Evolutionary conservation across 768 basidiomycete species (phyloP).

Genomic region (Suillus paluster): DNA sequence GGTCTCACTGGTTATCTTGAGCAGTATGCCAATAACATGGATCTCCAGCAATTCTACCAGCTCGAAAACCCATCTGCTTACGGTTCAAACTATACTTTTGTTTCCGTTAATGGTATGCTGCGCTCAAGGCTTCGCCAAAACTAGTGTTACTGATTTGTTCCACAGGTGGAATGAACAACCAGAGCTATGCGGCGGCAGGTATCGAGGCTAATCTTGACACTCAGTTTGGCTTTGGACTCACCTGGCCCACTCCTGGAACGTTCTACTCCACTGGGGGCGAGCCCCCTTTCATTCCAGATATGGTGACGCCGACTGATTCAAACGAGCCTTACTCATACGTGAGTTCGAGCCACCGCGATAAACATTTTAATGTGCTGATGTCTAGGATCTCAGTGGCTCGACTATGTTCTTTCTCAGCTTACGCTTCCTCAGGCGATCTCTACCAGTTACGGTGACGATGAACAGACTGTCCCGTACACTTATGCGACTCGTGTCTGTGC

Average conservation of each 20-base stretch:
- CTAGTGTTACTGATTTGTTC: constrained; percentile 10
- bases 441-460: constrained; percentile 75
- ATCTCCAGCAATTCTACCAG: constrained; percentile 56
- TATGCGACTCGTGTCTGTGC: constrained; percentile 64
- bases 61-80: constrained; percentile 53
- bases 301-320: constrained; percentile 40
- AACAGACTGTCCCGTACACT: constrained; percentile 68
- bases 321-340: constrained; percentile 57
- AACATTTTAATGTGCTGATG: neutral
- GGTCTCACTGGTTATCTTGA: constrained; percentile 60
- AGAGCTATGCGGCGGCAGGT: constrained; percentile 55
- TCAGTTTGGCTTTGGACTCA: constrained; percentile 69
- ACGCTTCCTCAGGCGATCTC: constrained; percentile 64
- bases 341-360: constrained; percentile 17
- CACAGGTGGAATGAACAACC: constrained; percentile 64
- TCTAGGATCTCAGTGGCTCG: constrained; percentile 55
- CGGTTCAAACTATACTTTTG: constrained; percentile 54
- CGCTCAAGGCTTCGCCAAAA: constrained; percentile 2
- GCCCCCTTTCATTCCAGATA: constrained; percentile 62
- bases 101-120: constrained; percentile 57
- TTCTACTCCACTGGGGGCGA: constrained; percentile 67
- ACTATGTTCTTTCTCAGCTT: constrained; percentile 51
- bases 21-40: constrained; percentile 56
- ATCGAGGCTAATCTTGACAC: constrained; percentile 70
- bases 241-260: constrained; percentile 61